Percentiles rank a stretch among this genome's conserved stretches.
phyloP scores from a whole-genome alignment of 2,329 filamentous ascomycete species.

The Exophiala calicioides region DNA sequence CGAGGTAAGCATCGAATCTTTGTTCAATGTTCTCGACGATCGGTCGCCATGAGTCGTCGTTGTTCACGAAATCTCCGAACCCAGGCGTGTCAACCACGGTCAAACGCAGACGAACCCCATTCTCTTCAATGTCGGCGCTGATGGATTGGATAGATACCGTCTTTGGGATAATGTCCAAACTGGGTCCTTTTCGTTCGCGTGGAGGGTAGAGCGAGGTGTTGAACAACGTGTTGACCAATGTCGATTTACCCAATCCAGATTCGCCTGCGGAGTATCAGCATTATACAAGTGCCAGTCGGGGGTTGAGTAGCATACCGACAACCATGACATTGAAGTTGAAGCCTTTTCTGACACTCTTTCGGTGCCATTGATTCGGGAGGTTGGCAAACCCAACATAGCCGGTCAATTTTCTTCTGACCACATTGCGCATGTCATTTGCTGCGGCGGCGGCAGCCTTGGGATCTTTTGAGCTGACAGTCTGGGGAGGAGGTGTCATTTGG shows the following conservation, averaged over 20 bases:
- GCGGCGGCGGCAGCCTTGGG: constrained; percentile 59
- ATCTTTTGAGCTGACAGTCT: constrained; percentile 66
- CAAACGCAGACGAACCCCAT: constrained; percentile 90
- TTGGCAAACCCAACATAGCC: constrained; percentile 99
- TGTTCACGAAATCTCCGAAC: constrained; percentile 99
- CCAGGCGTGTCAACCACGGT: constrained; percentile 98
- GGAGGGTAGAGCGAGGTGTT: constrained; percentile 99
- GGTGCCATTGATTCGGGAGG: constrained; percentile 99
- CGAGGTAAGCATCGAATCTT: constrained; percentile 95
- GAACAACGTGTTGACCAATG: constrained; percentile 98
- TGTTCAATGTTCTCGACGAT: constrained; percentile 99
- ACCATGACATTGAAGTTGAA: constrained; percentile 99
- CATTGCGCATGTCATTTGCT: constrained; percentile 79
- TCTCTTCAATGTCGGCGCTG: constrained; percentile 96
- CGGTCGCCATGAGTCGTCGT: constrained; percentile 98
- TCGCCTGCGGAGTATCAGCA: constrained; percentile 65
- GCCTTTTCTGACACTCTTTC: constrained; percentile 99
- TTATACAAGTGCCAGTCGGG: background rate
- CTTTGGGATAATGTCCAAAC: constrained; percentile 97
- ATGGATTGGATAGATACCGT: constrained; percentile 93
- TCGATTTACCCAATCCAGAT: constrained; percentile 98
- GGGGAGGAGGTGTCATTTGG: constrained; percentile 55
- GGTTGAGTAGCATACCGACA: constrained; percentile 71
- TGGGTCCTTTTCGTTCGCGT: constrained; percentile 96
- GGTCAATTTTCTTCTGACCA: constrained; percentile 96